Evolutionary conservation across 768 basidiomycete species (phyloP).

Genomic region (Agaricus subrufescens): DNA sequence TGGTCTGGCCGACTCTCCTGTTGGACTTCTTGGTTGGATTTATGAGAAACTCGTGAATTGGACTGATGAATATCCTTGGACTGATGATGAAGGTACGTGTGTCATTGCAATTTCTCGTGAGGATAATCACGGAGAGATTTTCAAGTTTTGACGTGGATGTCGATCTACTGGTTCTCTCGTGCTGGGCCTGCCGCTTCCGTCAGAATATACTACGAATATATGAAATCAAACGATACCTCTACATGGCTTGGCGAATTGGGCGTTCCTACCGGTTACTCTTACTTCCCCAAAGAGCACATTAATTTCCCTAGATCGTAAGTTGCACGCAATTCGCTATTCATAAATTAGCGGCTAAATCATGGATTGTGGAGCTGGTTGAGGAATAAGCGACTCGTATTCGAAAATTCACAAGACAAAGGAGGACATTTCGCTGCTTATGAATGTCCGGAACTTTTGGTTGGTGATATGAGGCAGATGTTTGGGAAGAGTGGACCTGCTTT

Average conservation of each 20-base stretch:
- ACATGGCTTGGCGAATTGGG: conserved; percentile 6
- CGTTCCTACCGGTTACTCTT: conserved; percentile 45
- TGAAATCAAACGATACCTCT: conserved; percentile 12
- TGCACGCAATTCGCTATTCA: not conserved
- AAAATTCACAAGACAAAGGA: conserved; percentile 42
- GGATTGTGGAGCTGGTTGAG: conserved; percentile 36
- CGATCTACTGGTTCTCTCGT: conserved; percentile 54
- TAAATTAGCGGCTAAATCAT: no score
- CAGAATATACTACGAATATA: conserved; percentile 54
- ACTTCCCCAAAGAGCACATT: conserved; percentile 46
- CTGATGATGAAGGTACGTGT: conserved; percentile 46
- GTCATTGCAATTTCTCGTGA: not conserved
- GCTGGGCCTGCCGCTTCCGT: conserved; percentile 53
- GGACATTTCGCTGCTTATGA: conserved; percentile 61
- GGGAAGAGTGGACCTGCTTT: conserved; percentile 35
- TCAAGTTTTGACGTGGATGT: conserved; percentile 54
- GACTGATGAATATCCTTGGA: conserved; percentile 50
- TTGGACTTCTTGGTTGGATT: conserved; percentile 48
- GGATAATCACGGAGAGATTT: not conserved
- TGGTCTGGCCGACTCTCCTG: conserved; percentile 50
- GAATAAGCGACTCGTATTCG: conserved; percentile 36
- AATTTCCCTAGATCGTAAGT: conserved; percentile 24
- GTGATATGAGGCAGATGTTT: conserved; percentile 35
- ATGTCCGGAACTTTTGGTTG: conserved; percentile 39
- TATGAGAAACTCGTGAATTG: conserved; percentile 43